Conservation (phyloP, 345 rosid species). For the Ceriops tagal region DNA sequence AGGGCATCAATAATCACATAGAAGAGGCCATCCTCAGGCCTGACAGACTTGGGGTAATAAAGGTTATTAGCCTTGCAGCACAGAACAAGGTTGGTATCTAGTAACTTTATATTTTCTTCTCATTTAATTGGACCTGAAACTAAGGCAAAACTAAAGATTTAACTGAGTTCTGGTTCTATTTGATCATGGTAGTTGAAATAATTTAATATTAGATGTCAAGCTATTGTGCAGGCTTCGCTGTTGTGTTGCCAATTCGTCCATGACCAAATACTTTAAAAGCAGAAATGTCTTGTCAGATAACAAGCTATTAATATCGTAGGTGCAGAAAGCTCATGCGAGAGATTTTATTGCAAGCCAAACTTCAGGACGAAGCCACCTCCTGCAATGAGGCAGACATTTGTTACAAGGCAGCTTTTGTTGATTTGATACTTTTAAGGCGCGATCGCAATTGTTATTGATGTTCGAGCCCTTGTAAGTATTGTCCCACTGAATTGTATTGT, state of each 20-base stretch:
- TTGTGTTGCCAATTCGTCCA: background rate
- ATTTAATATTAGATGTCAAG: constrained; percentile 12
- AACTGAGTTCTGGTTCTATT: constrained; percentile 1
- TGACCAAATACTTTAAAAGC: background rate
- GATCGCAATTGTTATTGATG: constrained; percentile 9
- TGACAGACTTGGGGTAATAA: constrained; percentile 77
- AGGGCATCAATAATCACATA: constrained; percentile 76
- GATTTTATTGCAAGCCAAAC: background rate
- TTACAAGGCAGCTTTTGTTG: background rate
- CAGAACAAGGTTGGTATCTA: constrained; percentile 55
- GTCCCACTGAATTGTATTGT: background rate
- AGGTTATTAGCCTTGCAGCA: constrained; percentile 97
- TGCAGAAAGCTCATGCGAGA: background rate
- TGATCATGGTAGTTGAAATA: constrained; percentile 26
- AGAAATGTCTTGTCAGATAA: background rate
- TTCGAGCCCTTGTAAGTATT: constrained; percentile 75
- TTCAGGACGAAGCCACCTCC: background rate
- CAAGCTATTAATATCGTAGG: background rate
- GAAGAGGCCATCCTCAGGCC: constrained; percentile 81
- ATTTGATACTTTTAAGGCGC: background rate
- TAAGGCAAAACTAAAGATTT: too few relatives aligned
- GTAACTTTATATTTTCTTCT: background rate
- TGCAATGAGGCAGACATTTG: background rate
- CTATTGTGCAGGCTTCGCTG: background rate
- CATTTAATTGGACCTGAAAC: background rate